Percentiles rank a stretch among this genome's conserved stretches.
These are phyloP conservation scores for Ustilago loliicola DNA, from an alignment of 1,284 basidiomycete species.

Conservation along the genomic window DNA sequence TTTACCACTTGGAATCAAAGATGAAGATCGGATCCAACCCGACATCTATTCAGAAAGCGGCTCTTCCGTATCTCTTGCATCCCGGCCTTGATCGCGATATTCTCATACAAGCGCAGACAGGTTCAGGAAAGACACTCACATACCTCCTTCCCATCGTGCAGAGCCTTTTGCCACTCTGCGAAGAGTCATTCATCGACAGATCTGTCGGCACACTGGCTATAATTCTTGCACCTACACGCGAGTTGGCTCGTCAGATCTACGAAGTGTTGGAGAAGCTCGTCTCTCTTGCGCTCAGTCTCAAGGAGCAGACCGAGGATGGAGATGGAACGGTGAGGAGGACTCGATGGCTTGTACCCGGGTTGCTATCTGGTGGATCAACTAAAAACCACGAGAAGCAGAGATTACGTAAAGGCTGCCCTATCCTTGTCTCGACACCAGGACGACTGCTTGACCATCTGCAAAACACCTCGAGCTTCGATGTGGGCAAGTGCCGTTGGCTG, in stretches of 20 bases:
- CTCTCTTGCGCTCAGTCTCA: slow-evolving; percentile 78
- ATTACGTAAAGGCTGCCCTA: slow-evolving; percentile 80
- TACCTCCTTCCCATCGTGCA: slow-evolving; percentile 96
- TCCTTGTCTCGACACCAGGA: slow-evolving; percentile 80
- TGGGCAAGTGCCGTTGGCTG: slow-evolving; percentile 93
- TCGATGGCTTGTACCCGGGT: slow-evolving; percentile 92
- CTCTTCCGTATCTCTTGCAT: slow-evolving; percentile 80
- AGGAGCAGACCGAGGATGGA: slow-evolving; percentile 70
- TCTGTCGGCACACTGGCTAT: slow-evolving; percentile 90
- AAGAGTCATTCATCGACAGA: slow-evolving; percentile 78
- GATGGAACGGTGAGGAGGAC: slow-evolving; percentile 72
- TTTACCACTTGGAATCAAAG: slow-evolving; percentile 83
- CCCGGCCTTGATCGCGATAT: slow-evolving; percentile 77
- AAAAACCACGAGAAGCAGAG: slow-evolving; percentile 81
- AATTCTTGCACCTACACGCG: slow-evolving; percentile 93
- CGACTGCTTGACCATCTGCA: slow-evolving; percentile 82
- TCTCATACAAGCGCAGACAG: slow-evolving; percentile 97
- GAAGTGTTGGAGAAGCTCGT: slow-evolving; percentile 78
- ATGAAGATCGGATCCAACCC: slow-evolving; percentile 84
- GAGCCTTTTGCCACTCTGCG: slow-evolving; percentile 88
- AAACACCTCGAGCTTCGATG: slow-evolving; percentile 88
- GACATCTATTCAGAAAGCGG: slow-evolving; percentile 88
- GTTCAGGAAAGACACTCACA: slow-evolving; percentile 95
- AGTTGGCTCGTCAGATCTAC: slow-evolving; percentile 92
- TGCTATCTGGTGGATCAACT: slow-evolving; percentile 83